These are phyloP conservation scores for Amylocarpus encephaloides DNA, from an alignment of 2,329 filamentous ascomycete genomes.

Conservation along the genomic window DNA sequence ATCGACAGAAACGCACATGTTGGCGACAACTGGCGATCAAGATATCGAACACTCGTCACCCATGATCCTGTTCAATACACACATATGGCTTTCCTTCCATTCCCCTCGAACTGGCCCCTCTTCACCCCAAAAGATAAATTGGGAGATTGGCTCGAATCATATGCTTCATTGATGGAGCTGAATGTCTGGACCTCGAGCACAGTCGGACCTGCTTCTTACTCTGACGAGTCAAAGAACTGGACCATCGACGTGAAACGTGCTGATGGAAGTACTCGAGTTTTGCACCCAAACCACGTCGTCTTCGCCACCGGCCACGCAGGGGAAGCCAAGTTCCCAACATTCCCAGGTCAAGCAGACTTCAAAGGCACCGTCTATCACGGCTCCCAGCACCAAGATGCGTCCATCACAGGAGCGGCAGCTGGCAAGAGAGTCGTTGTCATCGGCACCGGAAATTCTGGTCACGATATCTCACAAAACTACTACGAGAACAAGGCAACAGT, in stretches of 20 bases:
- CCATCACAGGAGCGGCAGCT: conserved; percentile 38
- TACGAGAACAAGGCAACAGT: conserved; percentile 60
- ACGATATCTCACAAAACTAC: conserved; percentile 65
- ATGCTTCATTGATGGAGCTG: conserved; percentile 58
- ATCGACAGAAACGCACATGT: conserved; percentile 52
- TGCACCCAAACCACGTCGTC: conserved; percentile 22
- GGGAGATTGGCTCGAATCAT: conserved; percentile 61
- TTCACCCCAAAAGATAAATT: conserved; percentile 69
- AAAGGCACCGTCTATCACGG: conserved; percentile 36
- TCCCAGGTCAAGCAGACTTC: conserved; percentile 47
- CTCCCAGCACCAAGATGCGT: conserved; percentile 4
- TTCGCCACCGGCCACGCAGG: conserved; percentile 35
- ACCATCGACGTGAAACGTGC: conserved; percentile 43
- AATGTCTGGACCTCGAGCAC: conserved; percentile 57
- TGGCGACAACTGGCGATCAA: conserved; percentile 58
- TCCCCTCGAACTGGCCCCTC: conserved; percentile 59
- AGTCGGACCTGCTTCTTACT: conserved; percentile 43
- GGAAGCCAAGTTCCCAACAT: conserved; percentile 43
- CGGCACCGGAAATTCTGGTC: conserved; percentile 41
- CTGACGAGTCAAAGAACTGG: conserved; percentile 46
- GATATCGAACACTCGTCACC: conserved; percentile 59
- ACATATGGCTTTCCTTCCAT: conserved; percentile 57
- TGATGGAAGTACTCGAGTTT: conserved; percentile 17
- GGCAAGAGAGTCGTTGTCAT: conserved; percentile 58
- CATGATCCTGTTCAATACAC: conserved; percentile 58